Percentiles rank a stretch among this genome's conserved stretches.
phyloP scores from a whole-genome alignment of 2,329 filamentous ascomycete species.

The Xylaria sp. region DNA sequence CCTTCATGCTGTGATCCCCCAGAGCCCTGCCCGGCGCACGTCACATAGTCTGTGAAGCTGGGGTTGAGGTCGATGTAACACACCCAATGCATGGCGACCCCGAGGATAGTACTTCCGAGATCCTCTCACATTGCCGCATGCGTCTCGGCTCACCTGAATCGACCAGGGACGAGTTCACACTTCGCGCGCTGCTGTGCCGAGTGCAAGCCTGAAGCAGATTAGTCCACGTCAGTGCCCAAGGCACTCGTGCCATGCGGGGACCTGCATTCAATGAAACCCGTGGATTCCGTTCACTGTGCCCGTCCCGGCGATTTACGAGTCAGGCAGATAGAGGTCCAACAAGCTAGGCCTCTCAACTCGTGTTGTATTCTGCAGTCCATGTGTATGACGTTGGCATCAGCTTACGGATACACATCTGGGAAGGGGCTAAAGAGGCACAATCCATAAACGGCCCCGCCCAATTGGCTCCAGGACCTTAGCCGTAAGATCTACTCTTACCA shows the following conservation, averaged over 20 bases:
- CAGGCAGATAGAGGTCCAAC: background rate
- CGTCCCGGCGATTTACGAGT: slow-evolving; percentile 2
- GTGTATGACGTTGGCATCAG: slow-evolving; percentile 8
- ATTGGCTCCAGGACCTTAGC: slow-evolving; percentile 8
- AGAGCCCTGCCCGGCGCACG: slow-evolving; percentile 17
- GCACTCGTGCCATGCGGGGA: slow-evolving; percentile 24
- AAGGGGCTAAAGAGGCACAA: background rate
- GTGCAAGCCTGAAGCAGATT: slow-evolving; percentile 17
- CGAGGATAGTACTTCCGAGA: slow-evolving; percentile 26
- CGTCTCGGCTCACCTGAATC: slow-evolving; percentile 26
- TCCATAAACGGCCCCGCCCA: slow-evolving; percentile 6
- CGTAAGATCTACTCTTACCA: slow-evolving; percentile 13
- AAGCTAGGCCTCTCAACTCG: background rate
- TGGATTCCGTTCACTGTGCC: slow-evolving; percentile 7
- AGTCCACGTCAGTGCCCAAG: slow-evolving; percentile 21
- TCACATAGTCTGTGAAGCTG: slow-evolving; percentile 14
- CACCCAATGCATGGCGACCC: slow-evolving; percentile 24
- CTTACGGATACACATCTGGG: slow-evolving; percentile 10
- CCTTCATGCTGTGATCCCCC: slow-evolving; percentile 16
- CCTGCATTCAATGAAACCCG: slow-evolving; percentile 21
- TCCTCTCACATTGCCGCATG: slow-evolving; percentile 26
- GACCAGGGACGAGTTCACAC: slow-evolving; percentile 20
- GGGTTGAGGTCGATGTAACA: slow-evolving; percentile 26
- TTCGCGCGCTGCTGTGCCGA: slow-evolving; percentile 19
- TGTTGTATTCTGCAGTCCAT: background rate